These are phyloP conservation scores for Arthromyces matolae DNA, from an alignment of 768 basidiomycete species.

Conservation along the genomic window DNA sequence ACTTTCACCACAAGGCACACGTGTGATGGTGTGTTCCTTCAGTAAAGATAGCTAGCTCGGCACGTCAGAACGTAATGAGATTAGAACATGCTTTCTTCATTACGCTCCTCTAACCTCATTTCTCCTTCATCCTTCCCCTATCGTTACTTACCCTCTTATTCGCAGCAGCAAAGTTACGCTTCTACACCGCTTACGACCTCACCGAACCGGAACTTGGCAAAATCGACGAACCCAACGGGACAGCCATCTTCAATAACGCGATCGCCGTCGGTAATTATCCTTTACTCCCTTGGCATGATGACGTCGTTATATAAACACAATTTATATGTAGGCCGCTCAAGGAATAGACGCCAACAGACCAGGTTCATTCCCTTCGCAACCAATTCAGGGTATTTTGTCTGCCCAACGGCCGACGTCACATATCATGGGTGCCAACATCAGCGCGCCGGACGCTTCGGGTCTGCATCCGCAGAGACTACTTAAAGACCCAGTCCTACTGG, in stretches of 20 bases:
- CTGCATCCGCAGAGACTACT: not conserved
- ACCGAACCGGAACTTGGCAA: slow-evolving; percentile 15
- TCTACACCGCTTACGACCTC: slow-evolving; percentile 10
- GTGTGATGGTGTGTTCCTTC: not conserved
- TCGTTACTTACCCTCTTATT: slow-evolving; percentile 2
- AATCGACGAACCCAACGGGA: slow-evolving; percentile 10
- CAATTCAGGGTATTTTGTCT: not conserved
- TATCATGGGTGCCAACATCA: slow-evolving; percentile 11
- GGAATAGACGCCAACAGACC: not conserved
- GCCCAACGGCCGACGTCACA: not conserved
- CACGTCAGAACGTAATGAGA: slow-evolving; percentile 9
- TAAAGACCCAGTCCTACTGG: not conserved
- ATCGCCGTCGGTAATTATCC: slow-evolving; percentile 13
- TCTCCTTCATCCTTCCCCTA: slow-evolving; percentile 8
- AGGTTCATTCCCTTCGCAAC: not conserved
- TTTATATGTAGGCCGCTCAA: slow-evolving; percentile 5
- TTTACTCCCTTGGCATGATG: not conserved
- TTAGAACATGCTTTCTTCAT: slow-evolving; percentile 1
- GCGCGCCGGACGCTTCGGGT: slow-evolving; percentile 3
- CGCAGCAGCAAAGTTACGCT: slow-evolving; percentile 8
- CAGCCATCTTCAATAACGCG: slow-evolving; percentile 1
- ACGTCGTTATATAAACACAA: slow-evolving; percentile 6
- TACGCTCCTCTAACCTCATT: slow-evolving; percentile 12
- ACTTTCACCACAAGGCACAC: not conserved
- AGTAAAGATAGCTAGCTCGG: slow-evolving; percentile 1